phyloP scores from a whole-genome alignment of 2,329 filamentous ascomycete genomes.

The Mariannaea elegans region DNA sequence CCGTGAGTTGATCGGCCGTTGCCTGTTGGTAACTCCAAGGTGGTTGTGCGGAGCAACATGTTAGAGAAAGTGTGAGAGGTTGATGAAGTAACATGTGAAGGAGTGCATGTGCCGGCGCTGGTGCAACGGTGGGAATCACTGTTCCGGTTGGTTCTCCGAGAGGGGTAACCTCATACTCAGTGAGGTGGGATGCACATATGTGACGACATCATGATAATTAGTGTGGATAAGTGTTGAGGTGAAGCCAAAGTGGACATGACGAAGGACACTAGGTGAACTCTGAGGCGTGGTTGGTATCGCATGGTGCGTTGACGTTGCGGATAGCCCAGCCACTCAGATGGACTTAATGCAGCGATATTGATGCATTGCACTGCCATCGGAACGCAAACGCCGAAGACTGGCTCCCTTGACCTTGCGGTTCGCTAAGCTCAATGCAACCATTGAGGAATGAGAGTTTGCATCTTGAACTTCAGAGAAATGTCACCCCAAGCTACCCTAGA shows the following conservation, averaged over 20 bases:
- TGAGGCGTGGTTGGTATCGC: neutral
- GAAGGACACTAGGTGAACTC: neutral
- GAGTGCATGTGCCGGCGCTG: neutral
- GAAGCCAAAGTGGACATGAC: neutral
- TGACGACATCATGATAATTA: neutral
- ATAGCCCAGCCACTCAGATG: neutral
- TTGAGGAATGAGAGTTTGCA: too few relatives aligned
- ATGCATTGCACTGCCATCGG: too few relatives aligned
- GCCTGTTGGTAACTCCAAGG: neutral
- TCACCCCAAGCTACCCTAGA: too few relatives aligned
- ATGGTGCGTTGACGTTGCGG: too few relatives aligned
- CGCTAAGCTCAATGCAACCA: too few relatives aligned
- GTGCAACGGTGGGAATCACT: neutral
- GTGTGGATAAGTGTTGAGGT: too few relatives aligned
- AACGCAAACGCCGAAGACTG: neutral
- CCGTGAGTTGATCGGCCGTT: neutral
- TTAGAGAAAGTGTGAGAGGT: conserved; percentile 9
- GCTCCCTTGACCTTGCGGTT: neutral
- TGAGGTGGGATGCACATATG: neutral
- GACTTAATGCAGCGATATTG: neutral
- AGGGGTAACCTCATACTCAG: neutral
- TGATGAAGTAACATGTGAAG: conserved; percentile 1
- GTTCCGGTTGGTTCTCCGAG: neutral
- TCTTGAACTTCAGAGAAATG: too few relatives aligned
- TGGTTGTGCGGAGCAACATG: conserved; percentile 2